phyloP scores from a whole-genome alignment of 139 green algal species.

The Chlorella ohadii region DNA sequence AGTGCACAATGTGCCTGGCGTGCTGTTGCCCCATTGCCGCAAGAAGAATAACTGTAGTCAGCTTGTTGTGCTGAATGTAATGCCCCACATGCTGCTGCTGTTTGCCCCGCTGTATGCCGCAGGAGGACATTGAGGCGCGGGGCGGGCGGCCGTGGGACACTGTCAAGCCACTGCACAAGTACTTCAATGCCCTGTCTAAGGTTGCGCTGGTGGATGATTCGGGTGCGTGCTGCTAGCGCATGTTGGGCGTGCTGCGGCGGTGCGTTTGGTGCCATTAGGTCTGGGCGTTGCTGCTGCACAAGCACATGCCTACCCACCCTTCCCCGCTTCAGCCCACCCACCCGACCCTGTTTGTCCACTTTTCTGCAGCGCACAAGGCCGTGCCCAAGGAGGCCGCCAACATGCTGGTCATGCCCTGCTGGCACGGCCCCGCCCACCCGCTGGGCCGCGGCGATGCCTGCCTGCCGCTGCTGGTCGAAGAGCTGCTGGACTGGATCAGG shows the following conservation, averaged over 20 bases:
- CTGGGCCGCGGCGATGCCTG: constrained; percentile 12
- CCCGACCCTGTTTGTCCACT: neutral
- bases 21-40: no score
- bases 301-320: no score
- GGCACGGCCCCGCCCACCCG: neutral
- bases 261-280: no score
- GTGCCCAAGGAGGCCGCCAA: constrained; percentile 33
- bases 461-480: constrained; percentile 23
- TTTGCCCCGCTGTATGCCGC: no score
- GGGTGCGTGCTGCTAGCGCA: neutral
- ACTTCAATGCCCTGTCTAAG: constrained; percentile 39
- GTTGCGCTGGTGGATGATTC: constrained; percentile 56
- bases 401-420: constrained; percentile 48
- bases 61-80: no score
- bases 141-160: constrained; percentile 54
- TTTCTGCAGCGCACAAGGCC: constrained; percentile 40
- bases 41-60: no score
- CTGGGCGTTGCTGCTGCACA: neutral
- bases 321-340: no score
- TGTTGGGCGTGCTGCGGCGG: neutral
- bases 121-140: constrained; percentile 34
- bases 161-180: constrained; percentile 50
- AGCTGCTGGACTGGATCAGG: neutral
- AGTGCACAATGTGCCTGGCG: no score
- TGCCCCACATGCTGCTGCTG: no score